These are phyloP conservation scores for Suhomyces taliae DNA, from an alignment of 1,139 yeast species.

Conservation along the genomic window DNA sequence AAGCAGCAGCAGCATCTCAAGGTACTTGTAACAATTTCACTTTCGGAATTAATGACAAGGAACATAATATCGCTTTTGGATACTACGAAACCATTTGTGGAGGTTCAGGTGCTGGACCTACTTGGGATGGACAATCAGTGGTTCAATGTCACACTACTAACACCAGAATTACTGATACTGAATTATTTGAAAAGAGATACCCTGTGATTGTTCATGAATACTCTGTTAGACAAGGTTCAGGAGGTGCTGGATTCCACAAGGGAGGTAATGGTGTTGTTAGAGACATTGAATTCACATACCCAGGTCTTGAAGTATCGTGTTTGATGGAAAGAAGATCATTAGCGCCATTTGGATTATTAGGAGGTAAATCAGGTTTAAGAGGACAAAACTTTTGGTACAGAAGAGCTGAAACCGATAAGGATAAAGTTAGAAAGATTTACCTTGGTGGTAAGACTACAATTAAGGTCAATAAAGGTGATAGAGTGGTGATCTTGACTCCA, in stretches of 20 bases:
- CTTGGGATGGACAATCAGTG: constrained; percentile 49
- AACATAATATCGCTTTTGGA: constrained; percentile 41
- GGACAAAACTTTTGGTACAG: constrained; percentile 43
- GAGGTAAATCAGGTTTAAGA: constrained; percentile 41
- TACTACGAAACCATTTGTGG: constrained; percentile 53
- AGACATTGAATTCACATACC: constrained; percentile 45
- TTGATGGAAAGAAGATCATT: constrained; percentile 47
- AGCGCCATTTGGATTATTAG: constrained; percentile 47
- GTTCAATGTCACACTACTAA: constrained; percentile 52
- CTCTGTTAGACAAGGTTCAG: constrained; percentile 40
- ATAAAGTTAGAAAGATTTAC: constrained; percentile 25
- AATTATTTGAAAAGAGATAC: constrained; percentile 47
- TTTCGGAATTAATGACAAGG: constrained; percentile 44
- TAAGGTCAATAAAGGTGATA: constrained; percentile 40
- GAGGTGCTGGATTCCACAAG: constrained; percentile 41
- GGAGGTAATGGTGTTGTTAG: constrained; percentile 51
- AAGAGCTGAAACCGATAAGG: constrained; percentile 21
- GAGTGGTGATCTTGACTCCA: constrained; percentile 44
- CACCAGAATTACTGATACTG: constrained; percentile 50
- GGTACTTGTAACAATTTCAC: constrained; percentile 53
- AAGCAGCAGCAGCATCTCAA: constrained; percentile 64
- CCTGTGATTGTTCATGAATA: constrained; percentile 47
- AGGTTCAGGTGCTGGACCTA: constrained; percentile 51
- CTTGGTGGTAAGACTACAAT: constrained; percentile 48
- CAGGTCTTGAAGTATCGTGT: constrained; percentile 42